These are phyloP conservation scores for Colletotrichum lupini DNA, from an alignment of 2,329 filamentous ascomycete species.

Conservation along the genomic window DNA sequence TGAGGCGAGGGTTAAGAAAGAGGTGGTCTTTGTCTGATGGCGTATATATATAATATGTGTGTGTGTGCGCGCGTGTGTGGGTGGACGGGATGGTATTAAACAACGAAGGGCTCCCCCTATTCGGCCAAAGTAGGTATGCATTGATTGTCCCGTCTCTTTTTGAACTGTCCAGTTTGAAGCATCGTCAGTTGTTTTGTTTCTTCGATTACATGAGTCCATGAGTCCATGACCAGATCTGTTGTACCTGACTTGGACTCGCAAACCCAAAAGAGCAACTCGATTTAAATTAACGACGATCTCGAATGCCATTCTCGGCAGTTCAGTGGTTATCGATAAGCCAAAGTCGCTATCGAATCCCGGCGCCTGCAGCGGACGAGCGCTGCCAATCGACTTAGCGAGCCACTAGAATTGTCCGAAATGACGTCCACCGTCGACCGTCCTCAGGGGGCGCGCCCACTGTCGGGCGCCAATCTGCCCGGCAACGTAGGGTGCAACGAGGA, in stretches of 20 bases:
- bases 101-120: neutral
- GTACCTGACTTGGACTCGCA: neutral
- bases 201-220: neutral
- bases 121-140: neutral
- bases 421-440: slow-evolving; percentile 22
- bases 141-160: neutral
- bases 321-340: slow-evolving; percentile 31
- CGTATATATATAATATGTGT: neutral
- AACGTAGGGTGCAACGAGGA: slow-evolving; percentile 49
- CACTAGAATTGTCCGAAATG: slow-evolving; percentile 35
- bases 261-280: neutral
- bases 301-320: slow-evolving; percentile 19
- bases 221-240: neutral
- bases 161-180: neutral
- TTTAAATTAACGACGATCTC: neutral
- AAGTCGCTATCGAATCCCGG: slow-evolving; percentile 25
- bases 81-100: slow-evolving; percentile 14
- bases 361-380: slow-evolving; percentile 35
- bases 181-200: slow-evolving; percentile 2
- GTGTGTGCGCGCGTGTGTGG: neutral
- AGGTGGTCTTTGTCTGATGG: neutral
- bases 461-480: slow-evolving; percentile 45
- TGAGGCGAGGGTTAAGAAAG: neutral
- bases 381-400: slow-evolving; percentile 32
- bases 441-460: slow-evolving; percentile 36